A percentile compares a stretch with the other conserved stretches of the same genome.
phyloP scores from a whole-genome alignment of 441 rosid species.

The Manihot esculenta region DNA sequence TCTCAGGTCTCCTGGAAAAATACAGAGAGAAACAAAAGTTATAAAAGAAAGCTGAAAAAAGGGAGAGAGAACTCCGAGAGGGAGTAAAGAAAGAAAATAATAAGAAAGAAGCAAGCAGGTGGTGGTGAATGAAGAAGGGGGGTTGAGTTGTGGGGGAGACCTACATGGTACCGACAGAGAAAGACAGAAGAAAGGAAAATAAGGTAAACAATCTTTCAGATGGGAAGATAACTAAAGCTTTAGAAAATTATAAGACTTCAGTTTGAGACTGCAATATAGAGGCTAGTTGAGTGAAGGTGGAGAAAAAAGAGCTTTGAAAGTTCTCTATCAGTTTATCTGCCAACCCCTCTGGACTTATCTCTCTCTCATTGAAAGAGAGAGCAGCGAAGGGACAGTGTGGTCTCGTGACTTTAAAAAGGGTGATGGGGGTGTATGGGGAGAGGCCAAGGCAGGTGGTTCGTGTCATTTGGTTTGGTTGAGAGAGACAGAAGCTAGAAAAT shows the following conservation, averaged over 20 bases:
- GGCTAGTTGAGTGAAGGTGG: constrained; percentile 61
- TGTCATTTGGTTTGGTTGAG: constrained; percentile 33
- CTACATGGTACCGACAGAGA: constrained; percentile 67
- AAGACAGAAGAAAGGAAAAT: constrained; percentile 34
- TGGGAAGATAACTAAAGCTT: constrained; percentile 39
- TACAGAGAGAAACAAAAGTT: background rate
- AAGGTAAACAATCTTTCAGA: constrained; percentile 33
- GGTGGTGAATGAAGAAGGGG: background rate
- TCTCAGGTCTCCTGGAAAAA: constrained; percentile 63
- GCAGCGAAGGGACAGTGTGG: constrained; percentile 30
- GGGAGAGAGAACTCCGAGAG: background rate
- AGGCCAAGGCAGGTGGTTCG: constrained; percentile 12
- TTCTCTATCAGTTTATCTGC: constrained; percentile 88
- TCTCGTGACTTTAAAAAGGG: constrained; percentile 63
- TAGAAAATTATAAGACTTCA: constrained; percentile 53
- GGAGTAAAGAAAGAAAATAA: constrained; percentile 1
- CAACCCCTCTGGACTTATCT: constrained; percentile 42
- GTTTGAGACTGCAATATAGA: constrained; percentile 65
- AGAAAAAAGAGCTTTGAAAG: constrained; percentile 54
- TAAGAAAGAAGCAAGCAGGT: constrained; percentile 8
- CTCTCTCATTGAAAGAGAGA: constrained; percentile 41
- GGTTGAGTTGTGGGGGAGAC: constrained; percentile 34
- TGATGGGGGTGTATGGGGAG: background rate
- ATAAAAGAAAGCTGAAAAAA: background rate
- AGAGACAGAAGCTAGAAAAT: constrained; percentile 3